Conservation (phyloP, 2,329 filamentous ascomycete genomes). For the Cytospora mali region DNA sequence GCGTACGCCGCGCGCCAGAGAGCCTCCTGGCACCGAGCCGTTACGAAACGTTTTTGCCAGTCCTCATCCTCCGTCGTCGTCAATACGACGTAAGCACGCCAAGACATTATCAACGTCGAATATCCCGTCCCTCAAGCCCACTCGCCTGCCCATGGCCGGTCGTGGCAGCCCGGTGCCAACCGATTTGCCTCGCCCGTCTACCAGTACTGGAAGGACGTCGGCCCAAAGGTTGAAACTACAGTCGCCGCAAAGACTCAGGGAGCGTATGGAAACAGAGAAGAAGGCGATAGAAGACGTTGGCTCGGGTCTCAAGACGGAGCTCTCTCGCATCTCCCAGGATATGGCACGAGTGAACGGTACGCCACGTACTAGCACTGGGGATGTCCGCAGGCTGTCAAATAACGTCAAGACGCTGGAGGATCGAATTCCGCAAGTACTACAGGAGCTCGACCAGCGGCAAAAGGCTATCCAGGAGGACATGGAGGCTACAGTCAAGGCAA, state of each 20-base stretch:
- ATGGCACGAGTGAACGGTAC: conserved; percentile 61
- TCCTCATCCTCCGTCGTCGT: conserved; percentile 24
- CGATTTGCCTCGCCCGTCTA: conserved; percentile 34
- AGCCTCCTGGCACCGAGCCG: conserved; percentile 39
- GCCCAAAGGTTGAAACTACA: conserved; percentile 66
- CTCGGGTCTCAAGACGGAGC: conserved; percentile 69
- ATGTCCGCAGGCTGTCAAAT: conserved; percentile 54
- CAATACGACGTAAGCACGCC: conserved; percentile 40
- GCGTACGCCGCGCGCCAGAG: conserved; percentile 52
- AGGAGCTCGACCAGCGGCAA: conserved; percentile 63
- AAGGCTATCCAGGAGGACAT: conserved; percentile 70
- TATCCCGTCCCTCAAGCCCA: conserved; percentile 56
- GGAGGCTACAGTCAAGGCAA: conserved; percentile 69
- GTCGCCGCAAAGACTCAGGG: conserved; percentile 74
- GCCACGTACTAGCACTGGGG: conserved; percentile 41
- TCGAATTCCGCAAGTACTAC: conserved; percentile 61
- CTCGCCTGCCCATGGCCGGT: conserved; percentile 37
- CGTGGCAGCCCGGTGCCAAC: conserved; percentile 32
- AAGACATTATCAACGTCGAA: conserved; percentile 57
- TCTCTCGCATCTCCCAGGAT: conserved; percentile 80
- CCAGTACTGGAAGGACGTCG: conserved; percentile 42
- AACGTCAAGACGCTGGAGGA: conserved; percentile 69
- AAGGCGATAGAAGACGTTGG: conserved; percentile 72
- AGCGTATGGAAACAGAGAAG: conserved; percentile 83
- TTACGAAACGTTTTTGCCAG: conserved; percentile 22